phyloP scores from a whole-genome alignment of 495 filamentous ascomycete species.

The Aspergillus panamensis region DNA sequence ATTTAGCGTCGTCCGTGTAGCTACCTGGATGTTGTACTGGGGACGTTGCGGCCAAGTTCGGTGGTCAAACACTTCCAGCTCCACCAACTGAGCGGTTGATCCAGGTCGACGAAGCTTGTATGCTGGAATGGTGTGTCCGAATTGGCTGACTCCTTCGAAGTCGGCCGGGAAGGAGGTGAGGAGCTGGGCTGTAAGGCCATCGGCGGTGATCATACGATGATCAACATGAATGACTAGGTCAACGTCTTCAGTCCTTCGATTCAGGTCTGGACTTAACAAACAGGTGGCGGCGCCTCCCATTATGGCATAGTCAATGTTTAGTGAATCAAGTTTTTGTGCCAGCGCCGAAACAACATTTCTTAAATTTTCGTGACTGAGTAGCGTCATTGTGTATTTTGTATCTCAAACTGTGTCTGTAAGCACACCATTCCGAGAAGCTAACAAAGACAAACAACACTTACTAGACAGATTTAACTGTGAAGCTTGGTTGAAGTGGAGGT shows the following conservation, averaged over 20 bases:
- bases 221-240: slow-evolving; percentile 7
- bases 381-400: too few species aligned
- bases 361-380: too few species aligned
- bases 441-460: too few species aligned
- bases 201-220: not conserved
- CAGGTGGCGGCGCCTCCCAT: slow-evolving; percentile 1
- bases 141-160: not conserved
- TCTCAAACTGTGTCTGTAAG: too few species aligned
- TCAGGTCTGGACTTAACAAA: not conserved
- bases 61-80: slow-evolving; percentile 7
- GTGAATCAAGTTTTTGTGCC: not conserved
- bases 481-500: too few species aligned
- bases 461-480: too few species aligned
- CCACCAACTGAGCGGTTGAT: not conserved
- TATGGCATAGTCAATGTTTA: slow-evolving; percentile 2
- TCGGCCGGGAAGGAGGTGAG: not conserved
- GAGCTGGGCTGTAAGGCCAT: not conserved
- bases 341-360: too few species aligned
- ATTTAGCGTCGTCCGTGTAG: not conserved
- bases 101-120: not conserved
- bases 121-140: not conserved
- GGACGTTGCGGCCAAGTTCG: not conserved
- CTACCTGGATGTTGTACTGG: not conserved
- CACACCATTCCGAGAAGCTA: too few species aligned
- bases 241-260: slow-evolving; percentile 2